phyloP scores from a whole-genome alignment of 2,329 filamentous ascomycete genomes.

The Penicillium rolfsii region DNA sequence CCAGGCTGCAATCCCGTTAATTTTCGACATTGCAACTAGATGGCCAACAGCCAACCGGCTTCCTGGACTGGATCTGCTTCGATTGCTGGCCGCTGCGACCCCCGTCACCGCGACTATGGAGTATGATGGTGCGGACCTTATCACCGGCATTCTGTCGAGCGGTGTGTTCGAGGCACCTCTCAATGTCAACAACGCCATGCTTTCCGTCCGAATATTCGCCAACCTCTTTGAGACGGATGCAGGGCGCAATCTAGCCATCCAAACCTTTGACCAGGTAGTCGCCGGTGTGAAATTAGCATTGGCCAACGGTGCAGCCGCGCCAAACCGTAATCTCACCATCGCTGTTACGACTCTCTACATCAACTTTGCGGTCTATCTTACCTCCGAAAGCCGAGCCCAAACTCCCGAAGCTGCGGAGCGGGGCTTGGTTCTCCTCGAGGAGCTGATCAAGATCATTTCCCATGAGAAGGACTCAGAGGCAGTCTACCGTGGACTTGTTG shows the following conservation, averaged over 20 bases:
- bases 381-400: conserved; percentile 46
- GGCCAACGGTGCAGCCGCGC: conserved; percentile 52
- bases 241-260: conserved; percentile 67
- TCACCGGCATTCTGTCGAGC: conserved; percentile 61
- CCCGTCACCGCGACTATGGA: conserved; percentile 67
- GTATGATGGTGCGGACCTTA: conserved; percentile 58
- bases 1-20: conserved; percentile 61
- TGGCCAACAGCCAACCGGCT: conserved; percentile 84
- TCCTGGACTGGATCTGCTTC: conserved; percentile 82
- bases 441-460: conserved; percentile 65
- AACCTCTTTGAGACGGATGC: conserved; percentile 80
- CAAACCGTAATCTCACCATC: conserved; percentile 79
- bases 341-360: conserved; percentile 81
- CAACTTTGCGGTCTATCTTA: conserved; percentile 79
- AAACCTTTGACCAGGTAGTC: conserved; percentile 63
- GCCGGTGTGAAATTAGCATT: conserved; percentile 66
- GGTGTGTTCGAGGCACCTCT: conserved; percentile 63
- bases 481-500: conserved; percentile 79
- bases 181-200: conserved; percentile 82
- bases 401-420: conserved; percentile 50
- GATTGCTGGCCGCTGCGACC: conserved; percentile 73
- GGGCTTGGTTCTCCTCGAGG: conserved; percentile 60
- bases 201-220: conserved; percentile 76
- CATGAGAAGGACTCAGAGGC: conserved; percentile 78
- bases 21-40: conserved; percentile 71